Conservation (phyloP, 78 protist genomes). For the Dictyostelium purpureum region DNA sequence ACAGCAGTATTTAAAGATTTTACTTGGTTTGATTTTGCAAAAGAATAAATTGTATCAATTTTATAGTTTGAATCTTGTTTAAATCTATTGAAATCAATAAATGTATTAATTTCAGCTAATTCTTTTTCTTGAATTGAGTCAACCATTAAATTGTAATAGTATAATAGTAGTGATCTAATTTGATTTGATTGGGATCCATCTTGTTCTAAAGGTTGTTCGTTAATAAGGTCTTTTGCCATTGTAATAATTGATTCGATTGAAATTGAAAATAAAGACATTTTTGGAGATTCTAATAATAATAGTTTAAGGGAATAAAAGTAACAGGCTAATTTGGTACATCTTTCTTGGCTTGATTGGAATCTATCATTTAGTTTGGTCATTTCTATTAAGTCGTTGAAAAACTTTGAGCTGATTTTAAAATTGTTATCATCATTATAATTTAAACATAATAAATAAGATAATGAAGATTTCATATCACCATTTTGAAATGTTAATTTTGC, state of each 20-base stretch:
- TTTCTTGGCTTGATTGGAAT: conserved; percentile 41
- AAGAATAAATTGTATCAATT: conserved; percentile 24
- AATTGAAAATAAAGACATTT: background rate
- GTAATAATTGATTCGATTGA: background rate
- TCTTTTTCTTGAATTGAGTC: conserved; percentile 70
- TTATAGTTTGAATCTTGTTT: conserved; percentile 43
- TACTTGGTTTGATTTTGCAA: conserved; percentile 33
- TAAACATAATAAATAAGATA: background rate
- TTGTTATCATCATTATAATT: background rate
- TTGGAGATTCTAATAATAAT: background rate
- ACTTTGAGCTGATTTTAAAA: background rate
- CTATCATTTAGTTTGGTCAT: background rate
- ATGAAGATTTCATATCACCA: conserved; percentile 10
- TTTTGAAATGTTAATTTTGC: conserved; percentile 17
- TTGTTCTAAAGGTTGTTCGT: background rate
- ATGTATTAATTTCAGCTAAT: conserved; percentile 17
- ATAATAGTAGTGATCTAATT: background rate
- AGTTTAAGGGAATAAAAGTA: conserved; percentile 24
- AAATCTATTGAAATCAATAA: conserved; percentile 42
- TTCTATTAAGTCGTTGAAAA: background rate
- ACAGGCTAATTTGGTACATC: conserved; percentile 45
- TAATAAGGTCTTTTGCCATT: background rate
- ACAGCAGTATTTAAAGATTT: conserved; percentile 54
- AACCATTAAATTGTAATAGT: conserved; percentile 24
- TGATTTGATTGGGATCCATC: background rate